Percentiles rank a stretch among this genome's conserved stretches.
Conservation (phyloP, 257 asterid genomes). For the Fraxinus americana region DNA sequence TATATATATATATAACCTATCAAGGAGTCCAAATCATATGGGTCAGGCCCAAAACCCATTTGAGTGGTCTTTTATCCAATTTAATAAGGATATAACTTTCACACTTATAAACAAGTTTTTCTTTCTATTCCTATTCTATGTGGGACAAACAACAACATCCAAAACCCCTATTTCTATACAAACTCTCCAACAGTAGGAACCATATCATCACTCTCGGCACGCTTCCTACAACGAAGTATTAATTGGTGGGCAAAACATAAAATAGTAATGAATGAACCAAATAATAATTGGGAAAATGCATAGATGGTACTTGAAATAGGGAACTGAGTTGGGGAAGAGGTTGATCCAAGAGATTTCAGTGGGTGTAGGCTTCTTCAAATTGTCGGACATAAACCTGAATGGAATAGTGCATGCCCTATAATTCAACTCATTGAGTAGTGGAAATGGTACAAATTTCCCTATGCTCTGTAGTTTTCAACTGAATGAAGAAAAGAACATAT, state of each 20-base stretch:
- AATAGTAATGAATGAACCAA: neutral
- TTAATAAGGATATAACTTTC: too few relatives aligned
- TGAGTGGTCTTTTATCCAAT: too few relatives aligned
- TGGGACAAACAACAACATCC: too few relatives aligned
- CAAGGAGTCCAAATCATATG: too few relatives aligned
- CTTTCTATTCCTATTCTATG: too few relatives aligned
- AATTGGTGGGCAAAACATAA: neutral
- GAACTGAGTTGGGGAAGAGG: constrained; percentile 75
- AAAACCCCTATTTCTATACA: too few relatives aligned
- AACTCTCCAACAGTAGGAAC: too few relatives aligned
- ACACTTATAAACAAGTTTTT: too few relatives aligned
- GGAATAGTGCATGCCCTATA: constrained; percentile 93
- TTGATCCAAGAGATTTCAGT: constrained; percentile 91
- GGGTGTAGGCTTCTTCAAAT: constrained; percentile 71
- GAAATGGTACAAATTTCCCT: constrained; percentile 78
- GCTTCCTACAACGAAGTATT: constrained; percentile 49
- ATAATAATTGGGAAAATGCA: neutral
- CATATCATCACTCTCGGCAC: constrained; percentile 79
- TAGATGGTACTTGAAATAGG: constrained; percentile 66
- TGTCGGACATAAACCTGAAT: constrained; percentile 76
- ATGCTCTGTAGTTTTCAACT: constrained; percentile 67
- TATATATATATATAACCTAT: too few relatives aligned
- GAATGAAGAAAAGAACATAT: neutral
- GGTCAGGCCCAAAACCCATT: too few relatives aligned
- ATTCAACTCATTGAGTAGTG: constrained; percentile 62